These are phyloP conservation scores for Barbatosphaeria neglecta DNA, from an alignment of 495 filamentous ascomycete species.

Conservation along the genomic window DNA sequence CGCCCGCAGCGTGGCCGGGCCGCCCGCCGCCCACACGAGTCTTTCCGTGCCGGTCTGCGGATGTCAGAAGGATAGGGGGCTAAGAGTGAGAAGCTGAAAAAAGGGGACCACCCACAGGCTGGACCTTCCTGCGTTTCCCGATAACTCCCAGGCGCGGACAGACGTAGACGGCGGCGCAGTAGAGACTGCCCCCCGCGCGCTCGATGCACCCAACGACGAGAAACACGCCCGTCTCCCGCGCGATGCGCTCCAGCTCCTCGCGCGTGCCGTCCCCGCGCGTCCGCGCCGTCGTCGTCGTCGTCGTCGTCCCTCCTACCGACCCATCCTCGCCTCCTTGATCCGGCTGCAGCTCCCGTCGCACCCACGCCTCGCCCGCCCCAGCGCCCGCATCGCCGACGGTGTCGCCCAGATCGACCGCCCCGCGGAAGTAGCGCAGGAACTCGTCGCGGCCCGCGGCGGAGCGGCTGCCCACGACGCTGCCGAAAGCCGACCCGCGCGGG, in stretches of 20 bases:
- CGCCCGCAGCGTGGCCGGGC: conserved; percentile 66
- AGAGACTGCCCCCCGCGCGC: conserved; percentile 66
- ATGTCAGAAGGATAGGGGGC: neutral
- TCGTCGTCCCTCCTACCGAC: conserved; percentile 45
- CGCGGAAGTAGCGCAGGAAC: conserved; percentile 69
- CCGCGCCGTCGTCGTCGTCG: conserved; percentile 30
- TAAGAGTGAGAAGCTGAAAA: neutral
- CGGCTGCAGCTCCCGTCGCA: conserved; percentile 46
- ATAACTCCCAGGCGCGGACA: conserved; percentile 59
- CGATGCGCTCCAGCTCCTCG: conserved; percentile 63
- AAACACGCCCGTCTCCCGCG: conserved; percentile 67
- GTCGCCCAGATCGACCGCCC: conserved; percentile 77
- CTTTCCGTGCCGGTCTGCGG: conserved; percentile 64
- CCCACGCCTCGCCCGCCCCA: conserved; percentile 65
- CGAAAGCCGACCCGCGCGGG: conserved; percentile 73
- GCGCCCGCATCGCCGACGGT: conserved; percentile 45
- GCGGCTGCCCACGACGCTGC: conserved; percentile 59
- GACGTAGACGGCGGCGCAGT: conserved; percentile 75
- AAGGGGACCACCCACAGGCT: conserved; percentile 46
- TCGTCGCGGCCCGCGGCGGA: conserved; percentile 63
- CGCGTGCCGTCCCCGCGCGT: conserved; percentile 73
- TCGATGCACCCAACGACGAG: conserved; percentile 73
- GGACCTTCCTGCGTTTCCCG: conserved; percentile 89
- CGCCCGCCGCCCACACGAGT: conserved; percentile 83
- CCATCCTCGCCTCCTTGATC: too few species aligned